These are phyloP conservation scores for Triangularia verruculosa DNA, from an alignment of 2,329 filamentous ascomycete genomes.

Conservation along the genomic window DNA sequence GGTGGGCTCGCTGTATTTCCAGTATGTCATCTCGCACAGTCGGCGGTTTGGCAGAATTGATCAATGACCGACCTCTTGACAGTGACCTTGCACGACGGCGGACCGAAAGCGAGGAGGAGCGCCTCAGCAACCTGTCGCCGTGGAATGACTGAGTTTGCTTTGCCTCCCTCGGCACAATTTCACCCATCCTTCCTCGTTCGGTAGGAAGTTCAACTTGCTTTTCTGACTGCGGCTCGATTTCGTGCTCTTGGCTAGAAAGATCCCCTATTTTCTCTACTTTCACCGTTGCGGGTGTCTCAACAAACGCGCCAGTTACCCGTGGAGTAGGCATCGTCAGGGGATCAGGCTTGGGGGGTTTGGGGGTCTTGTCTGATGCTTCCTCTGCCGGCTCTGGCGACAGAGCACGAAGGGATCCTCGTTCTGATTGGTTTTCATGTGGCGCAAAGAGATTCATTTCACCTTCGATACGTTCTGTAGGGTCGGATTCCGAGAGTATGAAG, in stretches of 20 bases:
- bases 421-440: conserved; percentile 52
- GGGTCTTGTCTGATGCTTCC: conserved; percentile 44
- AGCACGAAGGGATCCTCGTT: conserved; percentile 52
- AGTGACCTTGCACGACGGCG: conserved; percentile 30
- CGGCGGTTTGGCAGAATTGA: conserved; percentile 53
- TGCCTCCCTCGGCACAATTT: conserved; percentile 10
- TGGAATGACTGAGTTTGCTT: conserved; percentile 22
- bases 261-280: conserved; percentile 37
- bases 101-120: conserved; percentile 21
- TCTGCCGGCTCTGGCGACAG: conserved; percentile 45
- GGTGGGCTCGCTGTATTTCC: conserved; percentile 50
- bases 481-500: conserved; percentile 47
- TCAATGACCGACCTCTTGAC: conserved; percentile 45
- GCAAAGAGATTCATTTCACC: conserved; percentile 57
- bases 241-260: neutral
- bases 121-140: conserved; percentile 18
- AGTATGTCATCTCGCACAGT: conserved; percentile 55
- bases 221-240: conserved; percentile 18
- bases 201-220: neutral
- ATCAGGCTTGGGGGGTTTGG: conserved; percentile 44
- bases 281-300: conserved; percentile 53
- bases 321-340: conserved; percentile 52
- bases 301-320: conserved; percentile 52
- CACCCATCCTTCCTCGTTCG: conserved; percentile 13
- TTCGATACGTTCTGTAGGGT: conserved; percentile 56